Evolutionary conservation across 176 grass and related monocot species (phyloP), one percentile per base, ranked within the genome.

Genomic region (Cenchrus purpureus): DNA sequence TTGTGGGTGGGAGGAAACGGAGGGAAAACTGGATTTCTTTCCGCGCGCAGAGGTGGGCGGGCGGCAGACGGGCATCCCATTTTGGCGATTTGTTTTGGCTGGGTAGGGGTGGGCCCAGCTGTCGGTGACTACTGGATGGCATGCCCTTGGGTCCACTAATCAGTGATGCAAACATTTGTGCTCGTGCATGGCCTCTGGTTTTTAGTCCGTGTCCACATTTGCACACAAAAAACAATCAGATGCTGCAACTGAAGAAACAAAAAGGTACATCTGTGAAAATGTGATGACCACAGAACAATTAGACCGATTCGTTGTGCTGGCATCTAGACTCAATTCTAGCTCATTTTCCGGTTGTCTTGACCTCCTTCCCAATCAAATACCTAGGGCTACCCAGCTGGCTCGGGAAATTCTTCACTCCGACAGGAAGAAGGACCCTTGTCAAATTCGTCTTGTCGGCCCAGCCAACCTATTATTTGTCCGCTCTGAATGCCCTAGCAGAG

Each of bases 41-140:
- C 29, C 10, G 63, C 48, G 62, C 63, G 78, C 42, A 14, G 15
- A 42, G 29, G 71, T 17, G 14, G 68, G 68, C 56, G 56, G 19
- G n/a, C 8, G 14, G 28, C 37, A 40, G 37, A 40, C 37, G 37
- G 37, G 3, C 37, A 40, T 40, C 37, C 37, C 4, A 32, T 32
- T 32, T 32, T 22, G 78, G 34, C 32, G 65, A 66, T 69, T 69
- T 7, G 48, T 56, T 69, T 81, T 68, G 49, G 49, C 56, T 17
- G 3, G 50, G 77, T 11, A 12, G 12, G 3, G 5, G 0, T 12
- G 10, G 20, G 37, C 42, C 55, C 25, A 19, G 0, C 14, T 48
- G 48, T 40, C 60, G 5, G 53, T 58, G 32, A 2, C 14, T 40
- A 17, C 34, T 3, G 13, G 6, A 42, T 67, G 14, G 32, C 15